phyloP scores from a whole-genome alignment of 768 basidiomycete genomes.

The Coprinopsis cinerea region DNA sequence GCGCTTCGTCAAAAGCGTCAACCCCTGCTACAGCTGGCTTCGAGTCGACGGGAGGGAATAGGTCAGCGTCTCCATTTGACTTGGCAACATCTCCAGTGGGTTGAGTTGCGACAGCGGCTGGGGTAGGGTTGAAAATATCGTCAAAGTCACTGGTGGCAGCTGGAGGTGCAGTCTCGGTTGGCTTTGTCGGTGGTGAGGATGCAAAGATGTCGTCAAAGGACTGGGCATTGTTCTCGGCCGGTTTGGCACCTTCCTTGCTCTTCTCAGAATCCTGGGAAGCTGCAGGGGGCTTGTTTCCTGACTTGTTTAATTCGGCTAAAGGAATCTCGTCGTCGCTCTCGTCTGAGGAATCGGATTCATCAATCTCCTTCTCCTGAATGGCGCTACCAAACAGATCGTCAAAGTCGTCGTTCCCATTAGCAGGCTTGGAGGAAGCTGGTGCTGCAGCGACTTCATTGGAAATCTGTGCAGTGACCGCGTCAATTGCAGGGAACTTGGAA shows the following conservation, averaged over 20 bases:
- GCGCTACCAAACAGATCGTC: slow-evolving; percentile 20
- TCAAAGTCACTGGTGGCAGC: slow-evolving; percentile 18
- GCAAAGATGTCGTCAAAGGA: slow-evolving; percentile 61
- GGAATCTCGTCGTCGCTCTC: slow-evolving; percentile 37
- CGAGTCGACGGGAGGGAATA: slow-evolving; percentile 10
- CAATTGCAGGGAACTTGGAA: slow-evolving; percentile 35
- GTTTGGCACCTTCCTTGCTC: slow-evolving; percentile 17
- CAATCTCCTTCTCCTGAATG: slow-evolving; percentile 50
- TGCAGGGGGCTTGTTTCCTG: not conserved
- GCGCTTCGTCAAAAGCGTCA: slow-evolving; percentile 71
- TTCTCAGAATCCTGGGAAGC: slow-evolving; percentile 9
- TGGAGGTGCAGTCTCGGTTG: slow-evolving; percentile 16
- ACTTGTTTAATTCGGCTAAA: slow-evolving; percentile 24
- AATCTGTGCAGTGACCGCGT: slow-evolving; percentile 16
- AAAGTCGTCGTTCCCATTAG: not conserved
- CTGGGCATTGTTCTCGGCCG: not conserved
- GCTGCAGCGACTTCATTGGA: slow-evolving; percentile 14
- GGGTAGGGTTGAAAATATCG: slow-evolving; percentile 3
- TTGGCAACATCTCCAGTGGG: not conserved
- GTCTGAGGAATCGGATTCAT: slow-evolving; percentile 46
- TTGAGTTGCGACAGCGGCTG: not conserved
- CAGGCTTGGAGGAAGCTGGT: slow-evolving; percentile 11
- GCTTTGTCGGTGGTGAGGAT: slow-evolving; percentile 1
- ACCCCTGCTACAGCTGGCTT: slow-evolving; percentile 34
- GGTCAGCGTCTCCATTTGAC: not conserved